Evolutionary conservation across 768 basidiomycete genomes (phyloP).

Genomic region (Kwoniella sp.): DNA sequence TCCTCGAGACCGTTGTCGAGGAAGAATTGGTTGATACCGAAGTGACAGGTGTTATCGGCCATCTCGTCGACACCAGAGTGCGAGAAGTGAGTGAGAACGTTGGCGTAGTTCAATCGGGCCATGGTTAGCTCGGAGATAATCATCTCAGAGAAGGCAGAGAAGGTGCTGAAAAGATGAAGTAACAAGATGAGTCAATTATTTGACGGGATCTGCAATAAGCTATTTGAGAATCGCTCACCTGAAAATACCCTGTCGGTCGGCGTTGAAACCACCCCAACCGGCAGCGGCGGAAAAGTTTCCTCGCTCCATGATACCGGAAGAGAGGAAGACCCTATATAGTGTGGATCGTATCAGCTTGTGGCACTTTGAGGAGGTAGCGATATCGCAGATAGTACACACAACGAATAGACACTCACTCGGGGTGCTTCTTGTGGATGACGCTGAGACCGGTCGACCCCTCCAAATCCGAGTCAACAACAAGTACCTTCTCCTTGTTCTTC

Average conservation of each 20-base stretch:
- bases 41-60: constrained; percentile 61
- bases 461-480: constrained; percentile 85
- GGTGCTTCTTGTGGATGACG: constrained; percentile 84
- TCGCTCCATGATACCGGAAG: constrained; percentile 65
- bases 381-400: neutral
- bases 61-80: constrained; percentile 69
- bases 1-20: constrained; percentile 85
- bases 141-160: constrained; percentile 92
- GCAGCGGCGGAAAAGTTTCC: constrained; percentile 82
- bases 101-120: constrained; percentile 88
- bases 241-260: constrained; percentile 70
- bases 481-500: constrained; percentile 74
- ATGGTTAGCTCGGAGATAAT: constrained; percentile 83
- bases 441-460: constrained; percentile 89
- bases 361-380: too few species aligned
- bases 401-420: constrained; percentile 85
- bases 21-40: constrained; percentile 77
- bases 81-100: constrained; percentile 84
- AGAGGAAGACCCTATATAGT: constrained; percentile 26
- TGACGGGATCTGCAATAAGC: too few species aligned
- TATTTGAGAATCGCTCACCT: constrained; percentile 10
- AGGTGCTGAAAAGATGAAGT: constrained; percentile 60
- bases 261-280: constrained; percentile 75
- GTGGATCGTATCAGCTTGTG: neutral
- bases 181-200: too few species aligned